Evolutionary conservation across 2,329 filamentous ascomycete species (phyloP).

Genomic region (Knoxdaviesia proteae): DNA sequence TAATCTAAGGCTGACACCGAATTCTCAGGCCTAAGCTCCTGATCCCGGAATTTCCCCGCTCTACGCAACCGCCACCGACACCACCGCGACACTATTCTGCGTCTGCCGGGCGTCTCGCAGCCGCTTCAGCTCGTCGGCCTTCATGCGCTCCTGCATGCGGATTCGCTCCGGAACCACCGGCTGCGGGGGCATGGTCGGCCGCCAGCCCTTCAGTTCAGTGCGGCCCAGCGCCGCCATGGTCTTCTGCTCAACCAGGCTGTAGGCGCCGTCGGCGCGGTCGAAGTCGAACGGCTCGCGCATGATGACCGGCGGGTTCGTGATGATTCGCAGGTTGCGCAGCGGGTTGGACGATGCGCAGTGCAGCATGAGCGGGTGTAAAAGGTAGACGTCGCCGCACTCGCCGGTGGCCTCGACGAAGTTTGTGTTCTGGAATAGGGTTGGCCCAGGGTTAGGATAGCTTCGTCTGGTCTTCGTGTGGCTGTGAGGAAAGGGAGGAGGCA

Average conservation of each 20-base stretch:
- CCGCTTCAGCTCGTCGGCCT: slow-evolving; percentile 18
- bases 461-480: no score
- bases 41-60: no score
- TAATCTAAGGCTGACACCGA: no score
- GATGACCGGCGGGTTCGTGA: slow-evolving; percentile 18
- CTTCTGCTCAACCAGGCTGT: slow-evolving; percentile 33
- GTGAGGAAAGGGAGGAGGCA: no score
- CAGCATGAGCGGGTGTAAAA: slow-evolving; percentile 39
- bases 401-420: slow-evolving; percentile 34
- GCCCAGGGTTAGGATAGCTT: not conserved
- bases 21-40: no score
- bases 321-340: slow-evolving; percentile 9
- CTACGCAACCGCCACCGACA: no score
- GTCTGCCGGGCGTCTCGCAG: slow-evolving; percentile 10
- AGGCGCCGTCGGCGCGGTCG: slow-evolving; percentile 22
- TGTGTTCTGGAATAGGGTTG: slow-evolving; percentile 8
- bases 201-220: slow-evolving; percentile 28
- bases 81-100: no score
- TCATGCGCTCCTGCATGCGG: slow-evolving; percentile 10
- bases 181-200: slow-evolving; percentile 26
- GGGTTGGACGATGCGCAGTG: slow-evolving; percentile 24
- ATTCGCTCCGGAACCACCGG: slow-evolving; percentile 19
- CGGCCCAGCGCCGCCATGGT: slow-evolving; percentile 27
- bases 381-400: slow-evolving; percentile 31
- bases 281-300: slow-evolving; percentile 16